Conservation (phyloP, 2,329 filamentous ascomycete genomes). For the Colletotrichum liriopes region DNA sequence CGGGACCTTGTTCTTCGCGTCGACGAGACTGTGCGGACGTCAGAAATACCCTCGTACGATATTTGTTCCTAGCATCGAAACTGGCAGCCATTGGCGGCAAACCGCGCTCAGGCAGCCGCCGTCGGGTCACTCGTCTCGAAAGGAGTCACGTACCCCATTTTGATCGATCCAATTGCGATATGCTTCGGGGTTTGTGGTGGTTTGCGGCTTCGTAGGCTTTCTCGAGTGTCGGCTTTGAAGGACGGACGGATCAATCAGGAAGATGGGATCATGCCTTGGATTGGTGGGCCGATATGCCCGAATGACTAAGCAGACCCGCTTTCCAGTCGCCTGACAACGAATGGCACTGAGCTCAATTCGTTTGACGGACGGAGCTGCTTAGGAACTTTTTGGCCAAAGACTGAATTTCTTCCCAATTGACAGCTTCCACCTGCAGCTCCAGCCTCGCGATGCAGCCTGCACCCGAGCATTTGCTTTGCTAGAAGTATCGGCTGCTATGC, state of each 20-base stretch:
- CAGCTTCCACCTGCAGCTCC: slow-evolving; percentile 4
- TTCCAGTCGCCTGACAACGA: background rate
- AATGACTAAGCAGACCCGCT: slow-evolving; percentile 37
- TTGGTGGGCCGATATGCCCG: slow-evolving; percentile 27
- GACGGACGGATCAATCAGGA: slow-evolving; percentile 45
- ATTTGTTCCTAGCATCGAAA: background rate
- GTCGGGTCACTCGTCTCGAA: background rate
- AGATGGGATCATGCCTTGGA: slow-evolving; percentile 39
- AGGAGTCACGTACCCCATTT: slow-evolving; percentile 57
- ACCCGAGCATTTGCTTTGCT: slow-evolving; percentile 2
- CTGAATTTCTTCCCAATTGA: slow-evolving; percentile 3
- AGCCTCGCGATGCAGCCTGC: slow-evolving; percentile 32
- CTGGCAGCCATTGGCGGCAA: slow-evolving; percentile 45
- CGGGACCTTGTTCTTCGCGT: slow-evolving; percentile 84
- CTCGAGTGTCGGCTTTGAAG: slow-evolving; percentile 48
- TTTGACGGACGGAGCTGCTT: slow-evolving; percentile 29
- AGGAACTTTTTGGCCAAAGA: slow-evolving; percentile 11
- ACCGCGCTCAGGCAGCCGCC: background rate
- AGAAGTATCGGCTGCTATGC: slow-evolving; percentile 36
- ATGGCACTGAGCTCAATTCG: slow-evolving; percentile 30
- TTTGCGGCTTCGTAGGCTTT: slow-evolving; percentile 41
- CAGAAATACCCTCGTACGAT: slow-evolving; percentile 47
- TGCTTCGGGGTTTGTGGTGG: slow-evolving; percentile 45
- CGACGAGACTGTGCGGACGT: slow-evolving; percentile 67
- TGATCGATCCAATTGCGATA: slow-evolving; percentile 50